Conservation (phyloP, 192 early-diverging fungal genomes). For the Backusella circina region DNA sequence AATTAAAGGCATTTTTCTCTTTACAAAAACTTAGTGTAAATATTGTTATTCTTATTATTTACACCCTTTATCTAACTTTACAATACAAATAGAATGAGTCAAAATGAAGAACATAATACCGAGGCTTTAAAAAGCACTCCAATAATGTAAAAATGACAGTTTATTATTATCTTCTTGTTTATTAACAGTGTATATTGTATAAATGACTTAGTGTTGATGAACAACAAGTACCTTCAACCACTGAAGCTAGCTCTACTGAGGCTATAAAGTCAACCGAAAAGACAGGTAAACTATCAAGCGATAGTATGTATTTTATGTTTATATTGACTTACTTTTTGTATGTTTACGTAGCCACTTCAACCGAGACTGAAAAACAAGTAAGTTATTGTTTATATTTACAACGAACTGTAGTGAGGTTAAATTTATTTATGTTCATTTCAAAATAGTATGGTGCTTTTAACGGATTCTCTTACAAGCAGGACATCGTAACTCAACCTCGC, state of each 20-base stretch:
- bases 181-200: background rate
- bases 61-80: background rate
- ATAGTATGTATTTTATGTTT: background rate
- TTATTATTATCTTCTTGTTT: background rate
- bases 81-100: background rate
- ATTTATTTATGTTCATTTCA: background rate
- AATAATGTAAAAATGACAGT: background rate
- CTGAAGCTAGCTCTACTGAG: background rate
- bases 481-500: constrained; percentile 33
- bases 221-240: background rate
- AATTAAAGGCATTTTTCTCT: background rate
- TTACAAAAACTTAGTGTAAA: background rate
- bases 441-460: background rate
- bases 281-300: background rate
- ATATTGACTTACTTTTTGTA: background rate
- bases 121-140: background rate
- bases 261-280: background rate
- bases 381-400: background rate
- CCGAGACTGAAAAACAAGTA: background rate
- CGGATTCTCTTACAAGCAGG: background rate
- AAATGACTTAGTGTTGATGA: background rate
- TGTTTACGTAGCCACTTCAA: background rate
- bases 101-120: background rate
- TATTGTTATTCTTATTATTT: background rate
- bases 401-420: background rate